Evolutionary conservation across 371 early-diverging fungal species (phyloP).

Genomic region (Rhizopus delemar): DNA sequence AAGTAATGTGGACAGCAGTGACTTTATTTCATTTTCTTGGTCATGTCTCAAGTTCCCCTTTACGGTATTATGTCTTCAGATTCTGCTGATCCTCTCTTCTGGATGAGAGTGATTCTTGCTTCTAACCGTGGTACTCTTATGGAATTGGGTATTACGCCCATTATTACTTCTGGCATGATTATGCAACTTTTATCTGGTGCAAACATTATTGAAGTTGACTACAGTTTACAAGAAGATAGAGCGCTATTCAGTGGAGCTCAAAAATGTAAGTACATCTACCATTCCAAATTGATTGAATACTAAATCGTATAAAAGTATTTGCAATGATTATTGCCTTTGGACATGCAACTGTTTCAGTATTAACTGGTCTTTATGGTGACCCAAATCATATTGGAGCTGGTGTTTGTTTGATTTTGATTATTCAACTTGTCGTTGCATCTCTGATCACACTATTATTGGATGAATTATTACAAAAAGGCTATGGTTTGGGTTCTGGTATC

Average conservation of each 20-base stretch:
- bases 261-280: constrained; percentile 72
- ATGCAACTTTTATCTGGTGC: constrained; percentile 98
- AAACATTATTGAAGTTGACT: constrained; percentile 97
- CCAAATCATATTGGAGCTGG: constrained; percentile 94
- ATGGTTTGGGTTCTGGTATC: constrained; percentile 99
- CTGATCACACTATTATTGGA: constrained; percentile 97
- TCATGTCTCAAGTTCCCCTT: constrained; percentile 99
- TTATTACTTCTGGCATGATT: constrained; percentile 99
- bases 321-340: constrained; percentile 94
- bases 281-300: not conserved
- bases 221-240: constrained; percentile 97
- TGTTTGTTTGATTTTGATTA: constrained; percentile 90
- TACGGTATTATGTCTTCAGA: constrained; percentile 99
- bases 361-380: constrained; percentile 98
- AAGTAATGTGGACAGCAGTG: constrained; percentile 98
- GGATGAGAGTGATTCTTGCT: constrained; percentile 99
- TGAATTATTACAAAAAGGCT: constrained; percentile 99
- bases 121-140: constrained; percentile 99
- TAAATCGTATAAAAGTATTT: constrained; percentile 57
- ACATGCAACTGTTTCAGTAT: constrained; percentile 97
- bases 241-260: constrained; percentile 98
- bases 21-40: constrained; percentile 98
- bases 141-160: constrained; percentile 99
- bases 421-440: constrained; percentile 97
- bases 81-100: constrained; percentile 97